These are phyloP conservation scores for Aspergillus hancockii DNA, from an alignment of 495 filamentous ascomycete genomes.

Conservation along the genomic window DNA sequence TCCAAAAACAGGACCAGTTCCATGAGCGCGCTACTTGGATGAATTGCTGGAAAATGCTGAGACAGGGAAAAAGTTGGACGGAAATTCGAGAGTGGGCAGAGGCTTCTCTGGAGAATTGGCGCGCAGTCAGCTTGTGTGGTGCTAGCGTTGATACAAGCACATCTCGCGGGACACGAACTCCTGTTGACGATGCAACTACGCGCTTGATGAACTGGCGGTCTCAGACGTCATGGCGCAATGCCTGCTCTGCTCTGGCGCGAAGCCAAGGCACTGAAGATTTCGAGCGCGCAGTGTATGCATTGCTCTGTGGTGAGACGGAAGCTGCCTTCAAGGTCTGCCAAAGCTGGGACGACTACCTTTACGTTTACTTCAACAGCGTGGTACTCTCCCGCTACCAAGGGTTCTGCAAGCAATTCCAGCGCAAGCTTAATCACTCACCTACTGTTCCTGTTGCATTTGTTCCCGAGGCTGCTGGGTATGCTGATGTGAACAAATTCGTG, in stretches of 20 bases:
- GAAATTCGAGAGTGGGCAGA: slow-evolving; percentile 80
- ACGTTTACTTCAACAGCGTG: slow-evolving; percentile 81
- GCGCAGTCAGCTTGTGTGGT: slow-evolving; percentile 59
- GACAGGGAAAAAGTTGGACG: slow-evolving; percentile 69
- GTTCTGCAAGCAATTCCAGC: slow-evolving; percentile 48
- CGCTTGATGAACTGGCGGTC: slow-evolving; percentile 52
- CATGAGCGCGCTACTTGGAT: slow-evolving; percentile 88
- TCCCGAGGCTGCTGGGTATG: slow-evolving; percentile 42
- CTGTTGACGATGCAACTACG: slow-evolving; percentile 44
- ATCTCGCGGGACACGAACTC: slow-evolving; percentile 31
- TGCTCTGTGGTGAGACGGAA: slow-evolving; percentile 78
- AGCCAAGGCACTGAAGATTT: slow-evolving; percentile 69
- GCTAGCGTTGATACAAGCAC: slow-evolving; percentile 39
- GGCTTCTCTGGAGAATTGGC: slow-evolving; percentile 79
- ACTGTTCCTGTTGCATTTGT: slow-evolving; percentile 33
- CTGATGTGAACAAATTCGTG: slow-evolving; percentile 42
- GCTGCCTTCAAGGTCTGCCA: slow-evolving; percentile 75
- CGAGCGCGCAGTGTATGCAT: slow-evolving; percentile 85
- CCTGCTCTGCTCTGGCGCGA: slow-evolving; percentile 74
- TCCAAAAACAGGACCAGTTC: slow-evolving; percentile 79
- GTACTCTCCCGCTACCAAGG: slow-evolving; percentile 56
- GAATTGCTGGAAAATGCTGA: slow-evolving; percentile 83
- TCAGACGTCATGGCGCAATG: slow-evolving; percentile 70
- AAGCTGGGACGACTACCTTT: slow-evolving; percentile 89
- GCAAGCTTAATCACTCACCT: slow-evolving; percentile 42